phyloP scores from a whole-genome alignment of 257 asterid species.

The Przewalskia tangutica region DNA sequence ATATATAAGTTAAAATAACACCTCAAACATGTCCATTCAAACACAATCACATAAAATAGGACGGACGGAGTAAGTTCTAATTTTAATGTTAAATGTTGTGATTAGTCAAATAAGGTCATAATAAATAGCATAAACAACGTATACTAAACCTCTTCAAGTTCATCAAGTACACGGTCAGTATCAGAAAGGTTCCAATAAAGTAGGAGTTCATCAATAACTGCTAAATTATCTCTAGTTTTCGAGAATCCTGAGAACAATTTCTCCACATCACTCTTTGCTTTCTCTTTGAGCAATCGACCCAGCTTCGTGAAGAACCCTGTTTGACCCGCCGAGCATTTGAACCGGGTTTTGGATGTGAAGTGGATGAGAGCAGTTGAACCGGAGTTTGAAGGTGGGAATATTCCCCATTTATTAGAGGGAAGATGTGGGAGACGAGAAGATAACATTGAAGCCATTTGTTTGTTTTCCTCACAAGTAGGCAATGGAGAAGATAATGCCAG shows the following conservation, averaged over 20 bases:
- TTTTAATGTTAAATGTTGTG: no score
- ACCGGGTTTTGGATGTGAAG: conserved; percentile 13
- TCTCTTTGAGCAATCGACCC: conserved; percentile 84
- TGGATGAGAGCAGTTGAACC: conserved; percentile 23
- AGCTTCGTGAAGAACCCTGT: conserved; percentile 79
- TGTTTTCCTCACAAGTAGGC: neutral
- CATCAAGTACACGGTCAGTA: conserved; percentile 84
- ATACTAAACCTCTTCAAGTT: neutral
- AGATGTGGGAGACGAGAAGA: conserved; percentile 41
- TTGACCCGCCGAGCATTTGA: conserved; percentile 70
- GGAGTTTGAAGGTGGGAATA: conserved; percentile 17
- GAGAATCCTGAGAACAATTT: conserved; percentile 81
- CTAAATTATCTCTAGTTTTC: conserved; percentile 80
- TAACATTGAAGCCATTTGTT: conserved; percentile 28
- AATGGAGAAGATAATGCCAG: conserved; percentile 7
- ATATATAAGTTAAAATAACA: no score
- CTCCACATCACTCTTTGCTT: conserved; percentile 89
- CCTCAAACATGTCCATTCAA: no score
- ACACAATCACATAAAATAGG: no score
- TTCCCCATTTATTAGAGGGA: conserved; percentile 19
- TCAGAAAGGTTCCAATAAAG: conserved; percentile 94
- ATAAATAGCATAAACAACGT: no score
- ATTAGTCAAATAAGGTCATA: no score
- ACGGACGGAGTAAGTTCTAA: no score
- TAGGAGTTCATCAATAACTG: conserved; percentile 79